A percentile compares a stretch with the other conserved stretches of the same genome.
Conservation (phyloP, 163 green algal species). For the Coccomyxa subellipsoidea region DNA sequence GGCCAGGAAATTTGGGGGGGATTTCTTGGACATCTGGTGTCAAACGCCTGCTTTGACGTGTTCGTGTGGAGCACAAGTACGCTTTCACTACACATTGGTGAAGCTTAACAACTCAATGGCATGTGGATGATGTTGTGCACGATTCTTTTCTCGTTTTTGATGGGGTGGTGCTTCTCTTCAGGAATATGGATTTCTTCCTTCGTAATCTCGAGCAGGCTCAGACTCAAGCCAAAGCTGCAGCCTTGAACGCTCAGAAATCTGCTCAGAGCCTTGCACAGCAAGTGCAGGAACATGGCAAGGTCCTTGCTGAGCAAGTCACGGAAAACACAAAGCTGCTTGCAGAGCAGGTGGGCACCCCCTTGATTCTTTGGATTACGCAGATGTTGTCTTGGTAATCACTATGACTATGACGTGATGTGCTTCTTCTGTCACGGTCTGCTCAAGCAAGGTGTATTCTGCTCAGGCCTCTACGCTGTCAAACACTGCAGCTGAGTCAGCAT, state of each 20-base stretch:
- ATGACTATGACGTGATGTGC: too few species aligned
- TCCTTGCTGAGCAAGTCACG: slow-evolving; percentile 13
- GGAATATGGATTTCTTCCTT: slow-evolving; percentile 33
- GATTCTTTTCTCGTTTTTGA: background rate
- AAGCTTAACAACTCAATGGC: too few species aligned
- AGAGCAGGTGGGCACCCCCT: slow-evolving; percentile 23
- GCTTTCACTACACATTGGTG: too few species aligned
- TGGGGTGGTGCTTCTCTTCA: background rate
- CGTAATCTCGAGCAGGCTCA: slow-evolving; percentile 25
- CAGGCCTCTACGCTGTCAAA: slow-evolving; percentile 5
- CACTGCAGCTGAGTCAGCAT: background rate
- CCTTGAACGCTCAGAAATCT: slow-evolving; percentile 13
- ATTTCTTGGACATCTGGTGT: too few species aligned
- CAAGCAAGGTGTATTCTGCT: background rate
- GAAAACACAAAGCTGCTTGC: slow-evolving; percentile 25
- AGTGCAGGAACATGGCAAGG: slow-evolving; percentile 6
- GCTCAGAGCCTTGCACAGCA: slow-evolving; percentile 14
- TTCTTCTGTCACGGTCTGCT: background rate
- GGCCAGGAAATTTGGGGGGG: too few species aligned
- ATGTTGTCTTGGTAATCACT: too few species aligned
- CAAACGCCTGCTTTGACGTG: too few species aligned
- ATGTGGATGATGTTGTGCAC: too few species aligned
- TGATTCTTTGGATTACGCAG: too few species aligned
- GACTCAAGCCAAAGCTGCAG: slow-evolving; percentile 21
- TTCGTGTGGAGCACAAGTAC: too few species aligned